Evolutionary conservation across 768 basidiomycete species (phyloP), one percentile per base, ranked within the genome.

Genomic region (Trametes punicea): DNA sequence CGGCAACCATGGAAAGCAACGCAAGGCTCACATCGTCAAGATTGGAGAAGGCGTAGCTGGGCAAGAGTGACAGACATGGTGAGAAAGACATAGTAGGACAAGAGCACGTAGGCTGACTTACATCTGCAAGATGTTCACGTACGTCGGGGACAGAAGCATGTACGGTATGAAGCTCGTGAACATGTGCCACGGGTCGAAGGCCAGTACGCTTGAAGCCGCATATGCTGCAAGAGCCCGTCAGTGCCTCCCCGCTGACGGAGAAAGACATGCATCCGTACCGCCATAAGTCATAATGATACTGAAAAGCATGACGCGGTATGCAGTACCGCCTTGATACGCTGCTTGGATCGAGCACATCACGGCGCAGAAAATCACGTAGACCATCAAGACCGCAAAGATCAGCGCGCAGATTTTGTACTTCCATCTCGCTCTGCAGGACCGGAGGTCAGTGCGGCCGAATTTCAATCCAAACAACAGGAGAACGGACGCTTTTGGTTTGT

Each of bases 111-210:
- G 45, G 85, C 83, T 69, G 87, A 93, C 88, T 65, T 53, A 90
- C 87, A 93, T 84, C 69, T 84, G 86, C 51, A 90, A 71, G 57
- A 90, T 77, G 66, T 87, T 88, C 67, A 90, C 80, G 62, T 88
- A 90, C 26, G 82, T 84, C 25, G 94, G 92, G 2, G 87, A 90
- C 51, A 97, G 80, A 18, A 98, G 74, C 66, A 98, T 71, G 66
- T 97, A 99, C 46, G 91, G 93, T 13, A 86, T 63, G 66, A 94
- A 93, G 64, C 90, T 93, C 8, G 95, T 98, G 60, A 97, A 45
- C 75, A 98, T 84, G 72, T 98, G 96, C 92, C 93, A 95, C 4
- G 97, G 95, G 70, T 99, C 97, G 25, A 61, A 58, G 3, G 63
- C 57, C 1, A 64, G 34, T 3, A 64, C 36, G 36, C 63, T 61